phyloP scores from a whole-genome alignment of 768 basidiomycete genomes.

The Cubamyces sp. region DNA sequence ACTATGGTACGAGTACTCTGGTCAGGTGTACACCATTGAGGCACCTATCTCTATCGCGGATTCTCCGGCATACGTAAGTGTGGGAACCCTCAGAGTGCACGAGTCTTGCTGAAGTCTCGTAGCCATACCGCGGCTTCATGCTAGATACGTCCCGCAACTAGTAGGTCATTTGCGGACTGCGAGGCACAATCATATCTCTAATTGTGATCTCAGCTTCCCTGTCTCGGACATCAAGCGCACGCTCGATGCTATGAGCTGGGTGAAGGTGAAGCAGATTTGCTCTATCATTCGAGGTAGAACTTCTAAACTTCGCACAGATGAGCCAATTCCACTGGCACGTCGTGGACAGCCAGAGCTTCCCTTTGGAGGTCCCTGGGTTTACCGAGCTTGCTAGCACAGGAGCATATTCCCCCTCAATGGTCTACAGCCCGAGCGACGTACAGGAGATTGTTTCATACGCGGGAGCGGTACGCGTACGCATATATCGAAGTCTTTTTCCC shows the following conservation, averaged over 20 bases:
- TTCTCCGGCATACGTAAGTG: constrained; percentile 62
- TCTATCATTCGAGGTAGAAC: background rate
- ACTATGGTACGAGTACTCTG: constrained; percentile 57
- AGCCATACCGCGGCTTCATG: constrained; percentile 78
- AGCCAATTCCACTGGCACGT: constrained; percentile 52
- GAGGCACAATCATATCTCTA: background rate
- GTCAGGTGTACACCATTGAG: constrained; percentile 51
- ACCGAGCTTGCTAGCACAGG: constrained; percentile 46
- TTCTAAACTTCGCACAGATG: constrained; percentile 35
- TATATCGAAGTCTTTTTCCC: background rate
- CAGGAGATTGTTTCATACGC: constrained; percentile 46
- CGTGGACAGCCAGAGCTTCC: constrained; percentile 53
- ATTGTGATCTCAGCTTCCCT: constrained; percentile 44
- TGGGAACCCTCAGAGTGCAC: background rate
- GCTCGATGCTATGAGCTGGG: constrained; percentile 76
- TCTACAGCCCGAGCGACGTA: constrained; percentile 43
- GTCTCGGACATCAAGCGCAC: constrained; percentile 67
- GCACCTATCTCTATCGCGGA: constrained; percentile 65
- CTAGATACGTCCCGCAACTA: constrained; percentile 79
- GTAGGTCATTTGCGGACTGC: constrained; percentile 7
- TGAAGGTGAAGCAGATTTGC: constrained; percentile 39
- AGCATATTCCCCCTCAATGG: constrained; percentile 40
- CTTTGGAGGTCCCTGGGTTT: constrained; percentile 42
- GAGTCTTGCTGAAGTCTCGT: background rate
- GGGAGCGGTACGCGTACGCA: constrained; percentile 38